Evolutionary conservation across 2,329 filamentous ascomycete species (phyloP).

Genomic region (Beauveria pseudobassiana): DNA sequence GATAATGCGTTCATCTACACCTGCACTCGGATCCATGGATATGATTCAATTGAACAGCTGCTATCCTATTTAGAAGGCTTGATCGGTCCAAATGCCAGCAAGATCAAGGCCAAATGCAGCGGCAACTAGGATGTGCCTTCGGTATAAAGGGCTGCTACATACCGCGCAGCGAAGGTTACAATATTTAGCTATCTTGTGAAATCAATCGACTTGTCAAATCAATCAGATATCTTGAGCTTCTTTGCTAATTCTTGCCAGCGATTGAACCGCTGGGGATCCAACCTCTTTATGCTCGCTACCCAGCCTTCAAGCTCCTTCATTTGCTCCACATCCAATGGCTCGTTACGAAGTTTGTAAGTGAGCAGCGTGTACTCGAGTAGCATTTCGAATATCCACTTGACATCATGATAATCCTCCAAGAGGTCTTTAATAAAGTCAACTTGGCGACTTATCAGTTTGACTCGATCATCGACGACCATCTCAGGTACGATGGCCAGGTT

Average conservation of each 20-base stretch:
- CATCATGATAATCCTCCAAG: constrained; percentile 47
- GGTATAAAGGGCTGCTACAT: not conserved
- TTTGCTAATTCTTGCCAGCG: constrained; percentile 67
- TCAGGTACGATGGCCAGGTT: constrained; percentile 55
- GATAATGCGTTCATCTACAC: constrained; percentile 59
- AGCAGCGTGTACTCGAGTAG: constrained; percentile 66
- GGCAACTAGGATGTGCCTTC: constrained; percentile 8
- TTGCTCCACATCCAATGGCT: constrained; percentile 31
- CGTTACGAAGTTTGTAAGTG: constrained; percentile 46
- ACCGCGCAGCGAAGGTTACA: not conserved
- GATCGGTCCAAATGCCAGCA: constrained; percentile 45
- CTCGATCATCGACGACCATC: constrained; percentile 53
- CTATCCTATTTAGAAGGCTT: constrained; percentile 65
- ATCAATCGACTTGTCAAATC: not conserved
- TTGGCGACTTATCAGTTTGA: constrained; percentile 60
- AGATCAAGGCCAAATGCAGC: constrained; percentile 30
- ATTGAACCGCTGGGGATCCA: constrained; percentile 68
- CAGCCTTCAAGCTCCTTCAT: constrained; percentile 43
- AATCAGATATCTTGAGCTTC: constrained; percentile 18
- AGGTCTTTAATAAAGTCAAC: constrained; percentile 65
- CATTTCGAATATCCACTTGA: constrained; percentile 85
- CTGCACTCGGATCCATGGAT: constrained; percentile 58
- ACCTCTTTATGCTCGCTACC: constrained; percentile 56
- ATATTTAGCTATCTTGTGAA: not conserved
- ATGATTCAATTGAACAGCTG: constrained; percentile 60